Evolutionary conservation across 139 green algal genomes (phyloP).

Genomic region (Pseudopediastrum boryanum): DNA sequence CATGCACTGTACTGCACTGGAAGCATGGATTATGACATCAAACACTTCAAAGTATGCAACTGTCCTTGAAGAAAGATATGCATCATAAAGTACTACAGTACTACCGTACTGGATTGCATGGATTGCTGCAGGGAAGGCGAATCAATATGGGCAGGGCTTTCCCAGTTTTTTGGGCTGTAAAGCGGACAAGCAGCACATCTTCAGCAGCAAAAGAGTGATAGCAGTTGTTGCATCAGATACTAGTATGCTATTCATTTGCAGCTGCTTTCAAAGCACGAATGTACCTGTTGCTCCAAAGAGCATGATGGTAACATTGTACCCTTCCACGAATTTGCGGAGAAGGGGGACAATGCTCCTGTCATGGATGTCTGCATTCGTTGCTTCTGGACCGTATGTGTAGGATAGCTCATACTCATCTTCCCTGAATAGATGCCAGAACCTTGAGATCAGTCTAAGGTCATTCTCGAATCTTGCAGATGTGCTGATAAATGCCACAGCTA

Average conservation of each 20-base stretch:
- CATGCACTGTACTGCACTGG: no score
- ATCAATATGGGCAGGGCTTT: no score
- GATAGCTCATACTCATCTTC: constrained; percentile 67
- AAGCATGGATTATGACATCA: no score
- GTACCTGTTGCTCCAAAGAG: constrained; percentile 65
- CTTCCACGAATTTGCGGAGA: constrained; percentile 61
- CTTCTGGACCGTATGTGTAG: constrained; percentile 65
- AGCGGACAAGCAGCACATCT: not conserved
- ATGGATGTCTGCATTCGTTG: constrained; percentile 52
- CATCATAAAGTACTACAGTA: no score
- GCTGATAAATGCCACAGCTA: not conserved
- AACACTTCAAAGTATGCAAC: no score
- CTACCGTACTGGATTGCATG: no score
- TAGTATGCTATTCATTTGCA: no score
- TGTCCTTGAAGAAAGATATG: no score
- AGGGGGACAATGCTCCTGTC: constrained; percentile 55
- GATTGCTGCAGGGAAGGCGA: no score
- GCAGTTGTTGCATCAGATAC: no score
- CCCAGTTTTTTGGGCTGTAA: no score
- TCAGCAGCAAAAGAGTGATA: no score
- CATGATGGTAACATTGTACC: constrained; percentile 59
- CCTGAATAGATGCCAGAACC: constrained; percentile 38
- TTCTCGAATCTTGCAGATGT: not conserved
- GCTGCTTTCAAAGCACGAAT: not conserved
- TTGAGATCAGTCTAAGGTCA: not conserved